These are phyloP conservation scores for Magnolia changhungtana DNA, from an alignment of 164 flowering plant species.

Conservation along the genomic window DNA sequence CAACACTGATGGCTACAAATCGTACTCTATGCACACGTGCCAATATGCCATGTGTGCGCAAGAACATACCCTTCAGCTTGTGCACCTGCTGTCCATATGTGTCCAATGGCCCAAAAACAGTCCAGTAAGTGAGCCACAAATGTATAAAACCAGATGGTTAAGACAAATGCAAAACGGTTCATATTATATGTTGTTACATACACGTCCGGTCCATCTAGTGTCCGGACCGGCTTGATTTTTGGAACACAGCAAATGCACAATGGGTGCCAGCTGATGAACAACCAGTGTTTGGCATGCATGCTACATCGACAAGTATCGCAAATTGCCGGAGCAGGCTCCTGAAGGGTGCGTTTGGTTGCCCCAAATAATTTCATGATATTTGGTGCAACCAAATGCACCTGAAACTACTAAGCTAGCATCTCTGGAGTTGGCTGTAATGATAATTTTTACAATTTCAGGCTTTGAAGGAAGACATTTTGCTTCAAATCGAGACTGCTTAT, in stretches of 20 bases:
- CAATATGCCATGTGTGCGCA: background rate
- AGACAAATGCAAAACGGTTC: too few species aligned
- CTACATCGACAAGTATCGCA: background rate
- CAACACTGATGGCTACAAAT: background rate
- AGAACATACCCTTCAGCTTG: background rate
- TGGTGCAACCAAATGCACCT: background rate
- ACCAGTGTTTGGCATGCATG: too few species aligned
- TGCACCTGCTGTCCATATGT: background rate
- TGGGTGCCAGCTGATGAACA: too few species aligned
- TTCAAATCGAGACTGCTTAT: constrained; percentile 32
- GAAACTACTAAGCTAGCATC: background rate
- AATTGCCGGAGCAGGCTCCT: background rate
- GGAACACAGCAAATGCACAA: background rate
- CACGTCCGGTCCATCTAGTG: background rate
- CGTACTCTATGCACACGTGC: background rate
- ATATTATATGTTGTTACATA: too few species aligned
- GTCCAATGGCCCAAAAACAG: background rate
- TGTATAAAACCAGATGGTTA: background rate
- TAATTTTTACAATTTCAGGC: constrained; percentile 35
- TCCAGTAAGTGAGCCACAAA: background rate
- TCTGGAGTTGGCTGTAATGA: background rate
- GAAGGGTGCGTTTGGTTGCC: background rate
- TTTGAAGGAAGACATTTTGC: constrained; percentile 36
- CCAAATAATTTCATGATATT: background rate
- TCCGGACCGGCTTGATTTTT: background rate